phyloP scores from a whole-genome alignment of 129 eudicot genomes.

The Ambrosia artemisiifolia region DNA sequence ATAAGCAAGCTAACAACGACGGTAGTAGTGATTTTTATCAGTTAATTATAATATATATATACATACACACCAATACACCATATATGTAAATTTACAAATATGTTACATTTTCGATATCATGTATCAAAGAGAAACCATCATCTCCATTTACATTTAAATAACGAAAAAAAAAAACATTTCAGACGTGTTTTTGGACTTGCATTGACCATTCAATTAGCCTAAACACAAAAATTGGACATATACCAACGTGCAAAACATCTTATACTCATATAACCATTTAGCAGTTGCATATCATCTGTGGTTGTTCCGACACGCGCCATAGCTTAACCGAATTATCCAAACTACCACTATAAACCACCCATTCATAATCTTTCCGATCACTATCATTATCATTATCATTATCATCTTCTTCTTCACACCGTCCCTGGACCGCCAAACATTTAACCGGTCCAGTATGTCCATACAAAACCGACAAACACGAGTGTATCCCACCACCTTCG shows the following conservation, averaged over 20 bases:
- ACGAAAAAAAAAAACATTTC: neutral
- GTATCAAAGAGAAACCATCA: neutral
- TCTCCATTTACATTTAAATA: slow-evolving; percentile 5
- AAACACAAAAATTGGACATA: slow-evolving; percentile 5
- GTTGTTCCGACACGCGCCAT: slow-evolving; percentile 59
- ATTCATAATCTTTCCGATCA: slow-evolving; percentile 22
- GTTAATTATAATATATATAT: too few relatives aligned
- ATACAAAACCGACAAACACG: slow-evolving; percentile 57
- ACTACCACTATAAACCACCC: slow-evolving; percentile 84
- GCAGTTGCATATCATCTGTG: neutral
- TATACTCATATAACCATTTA: neutral
- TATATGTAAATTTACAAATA: neutral
- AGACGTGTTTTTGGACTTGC: neutral
- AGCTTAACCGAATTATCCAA: slow-evolving; percentile 69
- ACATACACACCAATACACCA: too few relatives aligned
- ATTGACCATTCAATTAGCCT: neutral
- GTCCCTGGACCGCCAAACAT: slow-evolving; percentile 58
- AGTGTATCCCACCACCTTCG: slow-evolving; percentile 52
- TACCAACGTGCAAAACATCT: neutral
- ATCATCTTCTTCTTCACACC: neutral
- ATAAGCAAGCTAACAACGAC: too few relatives aligned
- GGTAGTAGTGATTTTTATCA: too few relatives aligned
- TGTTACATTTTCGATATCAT: neutral
- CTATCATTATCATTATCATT: neutral
- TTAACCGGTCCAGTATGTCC: slow-evolving; percentile 81